Conservation (phyloP, 2,329 filamentous ascomycete species). For the Colletotrichum chlorophyti region DNA sequence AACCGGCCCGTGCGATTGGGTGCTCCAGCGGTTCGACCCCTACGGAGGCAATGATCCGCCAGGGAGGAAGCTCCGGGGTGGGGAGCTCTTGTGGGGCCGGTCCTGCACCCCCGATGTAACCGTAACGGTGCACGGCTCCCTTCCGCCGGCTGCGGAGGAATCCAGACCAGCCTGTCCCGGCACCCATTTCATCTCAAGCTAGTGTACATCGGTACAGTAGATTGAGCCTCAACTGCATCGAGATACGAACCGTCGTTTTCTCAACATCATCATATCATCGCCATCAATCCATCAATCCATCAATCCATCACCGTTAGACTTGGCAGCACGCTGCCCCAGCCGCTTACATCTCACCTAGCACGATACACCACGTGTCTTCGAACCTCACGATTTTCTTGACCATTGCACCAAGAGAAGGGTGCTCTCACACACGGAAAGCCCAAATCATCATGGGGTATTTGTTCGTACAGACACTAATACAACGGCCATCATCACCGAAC, state of each 20-base stretch:
- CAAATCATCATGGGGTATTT: slow-evolving; percentile 7
- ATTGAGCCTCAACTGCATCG: too few relatives aligned
- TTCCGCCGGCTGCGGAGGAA: neutral
- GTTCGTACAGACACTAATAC: slow-evolving; percentile 12
- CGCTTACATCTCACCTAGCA: too few relatives aligned
- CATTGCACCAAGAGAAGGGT: neutral
- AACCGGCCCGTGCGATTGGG: neutral
- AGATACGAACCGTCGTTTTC: neutral
- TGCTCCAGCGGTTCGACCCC: neutral
- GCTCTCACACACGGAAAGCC: neutral
- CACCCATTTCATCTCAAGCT: too few relatives aligned
- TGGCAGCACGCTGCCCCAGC: too few relatives aligned
- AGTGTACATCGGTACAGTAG: too few relatives aligned
- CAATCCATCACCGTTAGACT: too few relatives aligned
- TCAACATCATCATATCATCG: neutral
- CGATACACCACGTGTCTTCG: too few relatives aligned
- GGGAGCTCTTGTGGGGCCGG: neutral
- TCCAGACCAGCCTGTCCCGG: too few relatives aligned
- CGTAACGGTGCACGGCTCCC: too few relatives aligned
- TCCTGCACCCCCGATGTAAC: too few relatives aligned
- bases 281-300: too few relatives aligned
- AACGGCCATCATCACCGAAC: slow-evolving; percentile 37
- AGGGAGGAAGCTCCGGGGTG: neutral
- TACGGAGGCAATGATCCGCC: slow-evolving; percentile 1
- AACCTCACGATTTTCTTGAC: too few relatives aligned